Evolutionary conservation across 768 basidiomycete genomes (phyloP).

Genomic region (Megacollybia marginata): DNA sequence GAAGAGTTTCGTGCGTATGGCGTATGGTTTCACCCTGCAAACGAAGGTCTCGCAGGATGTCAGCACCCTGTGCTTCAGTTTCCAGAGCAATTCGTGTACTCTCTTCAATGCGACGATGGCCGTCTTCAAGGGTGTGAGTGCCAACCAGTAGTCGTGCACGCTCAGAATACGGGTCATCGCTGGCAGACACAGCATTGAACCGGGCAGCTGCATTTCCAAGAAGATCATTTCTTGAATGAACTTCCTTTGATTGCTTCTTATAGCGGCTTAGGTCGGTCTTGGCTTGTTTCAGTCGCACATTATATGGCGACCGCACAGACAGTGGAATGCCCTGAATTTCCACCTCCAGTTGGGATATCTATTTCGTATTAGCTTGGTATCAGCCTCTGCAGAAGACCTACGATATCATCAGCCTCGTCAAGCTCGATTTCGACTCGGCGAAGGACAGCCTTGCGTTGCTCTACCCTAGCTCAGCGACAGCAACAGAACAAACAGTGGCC

Average conservation of each 20-base stretch:
- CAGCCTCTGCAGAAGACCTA: slow-evolving; percentile 22
- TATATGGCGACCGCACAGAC: slow-evolving; percentile 67
- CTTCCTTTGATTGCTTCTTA: slow-evolving; percentile 73
- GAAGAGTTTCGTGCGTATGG: too few species aligned
- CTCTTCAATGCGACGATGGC: slow-evolving; percentile 63
- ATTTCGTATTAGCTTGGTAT: neutral
- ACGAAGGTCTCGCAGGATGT: slow-evolving; percentile 74
- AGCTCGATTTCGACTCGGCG: slow-evolving; percentile 82
- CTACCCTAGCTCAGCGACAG: slow-evolving; percentile 29
- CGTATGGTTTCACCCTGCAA: slow-evolving; percentile 81
- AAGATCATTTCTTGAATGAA: slow-evolving; percentile 68
- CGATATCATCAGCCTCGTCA: slow-evolving; percentile 94
- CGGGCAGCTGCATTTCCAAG: slow-evolving; percentile 14
- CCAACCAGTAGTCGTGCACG: slow-evolving; percentile 69
- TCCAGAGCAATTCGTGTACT: slow-evolving; percentile 86
- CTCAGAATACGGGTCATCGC: slow-evolving; percentile 70
- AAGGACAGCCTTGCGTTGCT: slow-evolving; percentile 74
- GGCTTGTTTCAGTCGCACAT: slow-evolving; percentile 54
- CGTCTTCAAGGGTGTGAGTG: slow-evolving; percentile 67
- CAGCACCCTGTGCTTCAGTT: slow-evolving; percentile 86
- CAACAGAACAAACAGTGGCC: slow-evolving; percentile 6
- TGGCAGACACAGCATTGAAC: slow-evolving; percentile 16
- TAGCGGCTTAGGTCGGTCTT: slow-evolving; percentile 66
- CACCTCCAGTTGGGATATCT: slow-evolving; percentile 93
- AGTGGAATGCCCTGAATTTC: slow-evolving; percentile 90